Evolutionary conservation across 2,329 filamentous ascomycete genomes (phyloP), one percentile per base, ranked within the genome.

Genomic region (Penicillium sp.): DNA sequence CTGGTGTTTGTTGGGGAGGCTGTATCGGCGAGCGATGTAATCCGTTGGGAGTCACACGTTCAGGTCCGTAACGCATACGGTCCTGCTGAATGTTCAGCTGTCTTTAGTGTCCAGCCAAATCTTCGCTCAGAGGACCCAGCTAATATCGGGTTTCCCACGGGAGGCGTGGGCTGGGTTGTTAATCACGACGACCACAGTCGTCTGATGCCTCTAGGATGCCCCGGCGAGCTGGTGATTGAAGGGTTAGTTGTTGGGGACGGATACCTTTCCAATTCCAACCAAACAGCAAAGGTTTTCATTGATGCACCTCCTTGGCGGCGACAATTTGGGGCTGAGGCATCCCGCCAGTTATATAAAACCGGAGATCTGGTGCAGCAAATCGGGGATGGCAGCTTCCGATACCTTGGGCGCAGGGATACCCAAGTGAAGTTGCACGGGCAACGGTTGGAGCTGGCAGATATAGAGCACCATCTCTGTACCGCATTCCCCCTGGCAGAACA

Each of bases 31-130:
- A 50, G 49, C 29, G 57, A 74, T 45, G 57, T 77, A 2, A 42
- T 53, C 2, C 70, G 67, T 4, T 76, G 74, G 75, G 66, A 66
- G 8, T 61, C 66, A 18, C 61, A 63, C 9, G 64, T 75, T 8
- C 66, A 64, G 13, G 65, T 76, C 14, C 55, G 69, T 13, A 76
- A 74, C 53, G 69, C 67, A 3, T 77, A 77, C 56, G 75, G 75
- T 2, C 73, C 73, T 0, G 70, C 69, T 0, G 73, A 77, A 41
- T 73, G 69, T 50, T 70, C 68, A 13, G 68, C 66, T 4, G 58
- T 72, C 5, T 60, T 56, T 38, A 56, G 55, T 42, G 64, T 72
- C 4, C 69, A 71, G 8, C 68, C 68, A n/a, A 40, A 42, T 13
- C 40, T 56, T 2, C 10, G 42, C 18, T 8, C 5, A 14, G 4